Evolutionary conservation across 2,329 filamentous ascomycete genomes (phyloP).

Genomic region (Verticillium nubilum): DNA sequence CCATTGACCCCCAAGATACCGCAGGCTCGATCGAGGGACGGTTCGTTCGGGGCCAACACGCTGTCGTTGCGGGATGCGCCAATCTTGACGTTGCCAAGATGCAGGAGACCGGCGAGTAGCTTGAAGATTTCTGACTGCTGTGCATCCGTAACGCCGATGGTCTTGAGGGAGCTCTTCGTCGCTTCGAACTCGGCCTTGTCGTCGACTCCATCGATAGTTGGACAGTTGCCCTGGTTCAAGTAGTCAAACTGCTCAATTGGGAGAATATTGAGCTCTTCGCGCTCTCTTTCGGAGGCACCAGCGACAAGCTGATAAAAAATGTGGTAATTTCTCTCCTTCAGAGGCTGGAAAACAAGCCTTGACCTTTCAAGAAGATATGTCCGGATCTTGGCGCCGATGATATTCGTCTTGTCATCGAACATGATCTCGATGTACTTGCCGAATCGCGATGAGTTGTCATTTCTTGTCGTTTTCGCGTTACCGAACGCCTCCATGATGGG

Average conservation of each 20-base stretch:
- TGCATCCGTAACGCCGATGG: slow-evolving; percentile 72
- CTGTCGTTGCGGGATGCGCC: slow-evolving; percentile 85
- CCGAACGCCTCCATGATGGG: slow-evolving; percentile 99
- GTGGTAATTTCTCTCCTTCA: slow-evolving; percentile 98
- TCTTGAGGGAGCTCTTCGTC: slow-evolving; percentile 78
- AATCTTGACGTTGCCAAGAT: slow-evolving; percentile 96
- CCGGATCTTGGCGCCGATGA: slow-evolving; percentile 95
- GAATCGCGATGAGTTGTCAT: slow-evolving; percentile 98
- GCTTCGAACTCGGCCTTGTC: slow-evolving; percentile 92
- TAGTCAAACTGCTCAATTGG: slow-evolving; percentile 92
- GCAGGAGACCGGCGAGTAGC: slow-evolving; percentile 81
- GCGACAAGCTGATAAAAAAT: slow-evolving; percentile 98
- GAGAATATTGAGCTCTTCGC: slow-evolving; percentile 71
- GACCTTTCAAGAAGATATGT: slow-evolving; percentile 95
- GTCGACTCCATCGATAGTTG: slow-evolving; percentile 88
- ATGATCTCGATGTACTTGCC: slow-evolving; percentile 99
- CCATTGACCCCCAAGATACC: slow-evolving; percentile 82
- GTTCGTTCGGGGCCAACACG: slow-evolving; percentile 72
- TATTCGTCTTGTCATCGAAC: slow-evolving; percentile 93
- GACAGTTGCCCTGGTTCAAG: slow-evolving; percentile 88
- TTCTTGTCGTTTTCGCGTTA: slow-evolving; percentile 98
- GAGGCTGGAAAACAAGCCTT: slow-evolving; percentile 90
- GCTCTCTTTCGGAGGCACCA: slow-evolving; percentile 80
- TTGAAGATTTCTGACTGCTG: slow-evolving; percentile 86
- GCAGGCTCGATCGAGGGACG: slow-evolving; percentile 76